A percentile compares a stretch with the other conserved stretches of the same genome.
These are phyloP conservation scores for Salix viminalis DNA, from an alignment of 345 rosid species.

Conservation along the genomic window DNA sequence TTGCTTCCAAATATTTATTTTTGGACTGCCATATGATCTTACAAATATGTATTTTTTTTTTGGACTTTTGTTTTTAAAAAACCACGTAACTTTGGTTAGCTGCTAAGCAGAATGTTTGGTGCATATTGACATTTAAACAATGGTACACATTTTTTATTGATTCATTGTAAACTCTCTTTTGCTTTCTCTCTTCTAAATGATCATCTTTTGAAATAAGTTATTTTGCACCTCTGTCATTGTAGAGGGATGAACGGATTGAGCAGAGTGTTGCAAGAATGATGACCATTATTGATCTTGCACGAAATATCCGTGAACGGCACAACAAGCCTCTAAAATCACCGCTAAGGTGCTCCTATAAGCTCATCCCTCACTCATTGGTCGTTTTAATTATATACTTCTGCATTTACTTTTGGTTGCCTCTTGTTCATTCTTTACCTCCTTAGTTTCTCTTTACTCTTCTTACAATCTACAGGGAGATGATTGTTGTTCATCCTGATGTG, in stretches of 20 bases:
- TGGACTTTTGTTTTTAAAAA: background rate
- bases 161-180: background rate
- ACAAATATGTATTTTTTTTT: background rate
- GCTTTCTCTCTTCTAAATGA: background rate
- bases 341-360: conserved; percentile 49
- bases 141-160: too few relatives aligned
- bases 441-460: background rate
- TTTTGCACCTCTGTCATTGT: conserved; percentile 14
- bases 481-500: conserved; percentile 82
- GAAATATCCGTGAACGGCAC: conserved; percentile 94
- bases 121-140: too few relatives aligned
- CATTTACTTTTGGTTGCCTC: background rate
- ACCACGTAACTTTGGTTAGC: background rate
- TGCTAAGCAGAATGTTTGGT: background rate
- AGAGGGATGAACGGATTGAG: conserved; percentile 88
- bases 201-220: background rate
- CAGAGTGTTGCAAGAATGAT: conserved; percentile 91
- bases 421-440: background rate
- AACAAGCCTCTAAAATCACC: conserved; percentile 91
- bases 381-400: background rate
- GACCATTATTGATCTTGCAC: conserved; percentile 90
- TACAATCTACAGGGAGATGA: conserved; percentile 67
- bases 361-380: conserved; percentile 6
- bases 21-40: background rate
- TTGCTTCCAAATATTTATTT: too few relatives aligned